These are phyloP conservation scores for Corymbia citriodora DNA, from an alignment of 441 rosid species.

Conservation along the genomic window DNA sequence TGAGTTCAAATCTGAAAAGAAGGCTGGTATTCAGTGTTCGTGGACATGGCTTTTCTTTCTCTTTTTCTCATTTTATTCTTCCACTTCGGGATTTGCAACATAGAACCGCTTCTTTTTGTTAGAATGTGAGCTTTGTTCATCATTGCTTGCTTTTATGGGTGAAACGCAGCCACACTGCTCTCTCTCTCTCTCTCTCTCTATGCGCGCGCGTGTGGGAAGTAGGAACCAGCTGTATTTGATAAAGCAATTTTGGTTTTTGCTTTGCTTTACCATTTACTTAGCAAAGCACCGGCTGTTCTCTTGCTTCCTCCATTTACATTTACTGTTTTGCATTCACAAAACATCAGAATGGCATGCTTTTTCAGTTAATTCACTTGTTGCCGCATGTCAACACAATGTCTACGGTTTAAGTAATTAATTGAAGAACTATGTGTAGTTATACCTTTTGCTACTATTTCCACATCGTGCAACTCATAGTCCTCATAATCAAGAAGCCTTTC, in stretches of 20 bases:
- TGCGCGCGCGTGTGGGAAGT: not conserved
- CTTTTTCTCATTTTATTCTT: constrained; percentile 13
- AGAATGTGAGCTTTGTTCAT: not conserved
- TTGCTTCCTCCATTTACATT: not conserved
- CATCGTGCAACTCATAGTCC: not conserved
- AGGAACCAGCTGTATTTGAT: not conserved
- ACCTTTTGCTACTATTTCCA: not conserved
- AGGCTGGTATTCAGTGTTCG: not conserved
- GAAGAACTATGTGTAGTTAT: not conserved
- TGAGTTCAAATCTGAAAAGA: constrained; percentile 18
- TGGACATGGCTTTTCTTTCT: constrained; percentile 7
- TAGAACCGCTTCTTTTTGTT: not conserved
- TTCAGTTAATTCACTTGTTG: not conserved
- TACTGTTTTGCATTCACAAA: not conserved
- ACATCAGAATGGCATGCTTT: not conserved
- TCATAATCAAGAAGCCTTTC: not conserved
- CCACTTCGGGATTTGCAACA: constrained; percentile 32
- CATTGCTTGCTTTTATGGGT: not conserved
- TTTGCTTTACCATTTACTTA: not conserved
- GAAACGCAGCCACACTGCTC: not conserved
- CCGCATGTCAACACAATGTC: not conserved
- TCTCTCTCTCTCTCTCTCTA: not conserved
- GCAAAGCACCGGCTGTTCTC: not conserved
- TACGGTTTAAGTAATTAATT: not conserved
- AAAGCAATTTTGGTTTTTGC: not conserved